phyloP scores from a whole-genome alignment of 2,329 filamentous ascomycete genomes.

The Didymella sp. region DNA sequence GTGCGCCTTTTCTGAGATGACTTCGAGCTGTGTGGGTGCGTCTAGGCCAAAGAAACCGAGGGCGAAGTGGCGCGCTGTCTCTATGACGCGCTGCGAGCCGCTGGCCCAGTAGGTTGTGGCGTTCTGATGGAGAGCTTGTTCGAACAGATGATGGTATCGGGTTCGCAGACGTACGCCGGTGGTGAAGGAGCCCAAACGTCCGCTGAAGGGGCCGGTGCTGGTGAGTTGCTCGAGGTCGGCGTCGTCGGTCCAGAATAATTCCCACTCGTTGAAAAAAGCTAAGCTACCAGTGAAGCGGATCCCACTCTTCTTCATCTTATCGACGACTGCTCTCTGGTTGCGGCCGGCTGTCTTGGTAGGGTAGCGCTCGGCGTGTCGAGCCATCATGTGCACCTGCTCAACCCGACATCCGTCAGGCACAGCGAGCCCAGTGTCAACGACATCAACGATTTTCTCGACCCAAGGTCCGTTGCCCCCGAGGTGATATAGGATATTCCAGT shows the following conservation, averaged over 20 bases:
- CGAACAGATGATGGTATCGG: constrained; percentile 59
- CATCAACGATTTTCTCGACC: constrained; percentile 57
- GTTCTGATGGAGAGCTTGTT: constrained; percentile 19
- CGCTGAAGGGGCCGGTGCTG: constrained; percentile 63
- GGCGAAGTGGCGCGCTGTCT: constrained; percentile 63
- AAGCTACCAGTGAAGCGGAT: constrained; percentile 58
- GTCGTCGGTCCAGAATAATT: constrained; percentile 58
- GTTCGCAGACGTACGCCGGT: constrained; percentile 63
- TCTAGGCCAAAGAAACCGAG: constrained; percentile 63
- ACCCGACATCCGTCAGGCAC: constrained; percentile 59
- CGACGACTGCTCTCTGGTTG: constrained; percentile 57
- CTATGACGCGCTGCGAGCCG: constrained; percentile 61
- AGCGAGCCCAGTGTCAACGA: constrained; percentile 51
- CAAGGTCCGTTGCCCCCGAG: constrained; percentile 64
- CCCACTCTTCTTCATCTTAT: constrained; percentile 54
- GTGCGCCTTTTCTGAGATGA: constrained; percentile 62
- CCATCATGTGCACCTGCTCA: constrained; percentile 67
- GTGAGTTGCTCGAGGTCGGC: constrained; percentile 62
- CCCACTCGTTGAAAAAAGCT: constrained; percentile 62
- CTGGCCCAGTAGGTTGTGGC: constrained; percentile 60
- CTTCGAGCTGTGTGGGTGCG: constrained; percentile 54
- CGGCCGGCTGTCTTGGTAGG: constrained; percentile 59
- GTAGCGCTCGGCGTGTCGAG: constrained; percentile 65
- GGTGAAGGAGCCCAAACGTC: constrained; percentile 60
- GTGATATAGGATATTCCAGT: constrained; percentile 61